Base-by-base conservation (phyloP, 192 early-diverging fungal genomes). In the Obelidium mucronatum region DNA sequence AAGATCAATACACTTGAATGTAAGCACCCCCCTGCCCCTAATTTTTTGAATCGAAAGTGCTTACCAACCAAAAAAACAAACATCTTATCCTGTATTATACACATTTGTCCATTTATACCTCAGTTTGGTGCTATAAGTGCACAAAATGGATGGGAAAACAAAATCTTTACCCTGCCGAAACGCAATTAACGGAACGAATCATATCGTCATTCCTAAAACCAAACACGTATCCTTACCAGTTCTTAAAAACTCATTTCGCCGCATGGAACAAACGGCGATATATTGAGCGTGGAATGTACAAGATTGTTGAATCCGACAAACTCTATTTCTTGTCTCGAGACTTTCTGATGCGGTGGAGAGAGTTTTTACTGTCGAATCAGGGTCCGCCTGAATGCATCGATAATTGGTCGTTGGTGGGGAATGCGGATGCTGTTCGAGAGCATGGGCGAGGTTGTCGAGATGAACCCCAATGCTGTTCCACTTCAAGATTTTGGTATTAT, bases 91-190 rank as follows among this genome's bases (percentile, higher is more conserved):
- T 51, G 8, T 22, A 51, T 51, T 51, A 51, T 51, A 13, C 22
- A 8, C 22, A 8, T 13, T 51, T 13, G 48, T 51, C 48, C 48
- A 51, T 13, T 13, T 51, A 51, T 51, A 13, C 48, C 22, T 31
- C 55, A 58, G 55, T 58, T 31, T 58, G 55, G 55, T 58, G 55
- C 1, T 58, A 58, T 26, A 58, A 58, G 30, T 58, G 55, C 24
- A 31, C 30, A 0, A 58, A 58, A 58, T 58, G 55, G 55, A 22
- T 58, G 24, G 55, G 55, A 8, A 48, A 31, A 31, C 55, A 58
- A 24, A 28, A 11, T 5, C 13, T 22, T 8, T 31, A 58, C 55
- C 13, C 24, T 28, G 55, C 55, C 55, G 55, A 58, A 58, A 22
- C 24, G 55, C 55, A 58, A 22, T 31, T 22, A 11, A 58, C 30